A percentile compares a stretch with the other conserved stretches of the same genome.
Evolutionary conservation across 1,139 yeast species (phyloP).

Genomic region (Groenewaldozyma auringiensis): DNA sequence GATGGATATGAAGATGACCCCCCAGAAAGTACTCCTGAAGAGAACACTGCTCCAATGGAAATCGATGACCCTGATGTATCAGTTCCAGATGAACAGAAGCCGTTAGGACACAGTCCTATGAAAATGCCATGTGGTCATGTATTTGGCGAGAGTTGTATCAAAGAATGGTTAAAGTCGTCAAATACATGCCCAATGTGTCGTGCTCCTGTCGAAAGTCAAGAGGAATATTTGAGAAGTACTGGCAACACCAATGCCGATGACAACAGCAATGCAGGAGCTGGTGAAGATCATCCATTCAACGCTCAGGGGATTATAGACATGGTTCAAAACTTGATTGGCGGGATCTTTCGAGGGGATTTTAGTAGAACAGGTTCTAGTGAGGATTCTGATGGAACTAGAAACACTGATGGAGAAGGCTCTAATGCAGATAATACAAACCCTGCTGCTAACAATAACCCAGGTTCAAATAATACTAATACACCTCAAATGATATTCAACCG

Average conservation of each 20-base stretch:
- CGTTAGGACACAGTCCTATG: conserved; percentile 48
- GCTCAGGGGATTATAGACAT: background rate
- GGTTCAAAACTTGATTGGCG: background rate
- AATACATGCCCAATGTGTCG: conserved; percentile 81
- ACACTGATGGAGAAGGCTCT: background rate
- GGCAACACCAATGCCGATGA: conserved; percentile 11
- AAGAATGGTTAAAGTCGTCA: conserved; percentile 64
- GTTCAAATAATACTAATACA: background rate
- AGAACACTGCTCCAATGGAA: background rate
- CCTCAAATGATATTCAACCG: background rate
- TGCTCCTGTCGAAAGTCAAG: conserved; percentile 39
- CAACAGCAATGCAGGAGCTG: background rate
- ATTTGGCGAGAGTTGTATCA: conserved; percentile 67
- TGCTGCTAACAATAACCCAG: background rate
- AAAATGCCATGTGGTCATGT: conserved; percentile 74
- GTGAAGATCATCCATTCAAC: background rate
- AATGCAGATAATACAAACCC: background rate
- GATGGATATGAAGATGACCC: conserved; percentile 12
- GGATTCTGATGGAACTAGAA: background rate
- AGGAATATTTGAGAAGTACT: conserved; percentile 19
- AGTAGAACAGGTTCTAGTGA: background rate
- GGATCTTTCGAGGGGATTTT: background rate
- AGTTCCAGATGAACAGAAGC: conserved; percentile 4
- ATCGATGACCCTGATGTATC: conserved; percentile 11
- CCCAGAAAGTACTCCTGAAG: conserved; percentile 13